phyloP scores from a whole-genome alignment of 2,329 filamentous ascomycete species.

The Ascomycota sp. region DNA sequence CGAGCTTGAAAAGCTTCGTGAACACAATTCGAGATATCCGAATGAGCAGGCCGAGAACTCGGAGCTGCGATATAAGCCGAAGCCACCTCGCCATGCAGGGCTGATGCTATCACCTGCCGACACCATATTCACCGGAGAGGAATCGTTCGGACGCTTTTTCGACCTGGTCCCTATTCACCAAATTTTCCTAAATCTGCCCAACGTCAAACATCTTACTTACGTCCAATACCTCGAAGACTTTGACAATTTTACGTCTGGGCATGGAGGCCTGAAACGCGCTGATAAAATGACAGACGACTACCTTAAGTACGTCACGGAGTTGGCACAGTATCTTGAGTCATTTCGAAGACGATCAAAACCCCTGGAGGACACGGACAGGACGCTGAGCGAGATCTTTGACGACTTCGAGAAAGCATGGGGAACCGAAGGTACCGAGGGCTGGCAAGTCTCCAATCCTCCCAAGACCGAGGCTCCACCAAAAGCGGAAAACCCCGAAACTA shows the following conservation, averaged over 20 bases:
- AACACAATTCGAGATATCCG: constrained; percentile 77
- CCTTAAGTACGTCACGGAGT: constrained; percentile 66
- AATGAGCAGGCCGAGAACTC: constrained; percentile 92
- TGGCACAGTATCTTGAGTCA: constrained; percentile 67
- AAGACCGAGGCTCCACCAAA: constrained; percentile 5
- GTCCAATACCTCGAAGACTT: constrained; percentile 85
- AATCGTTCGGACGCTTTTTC: constrained; percentile 80
- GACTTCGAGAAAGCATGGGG: constrained; percentile 77
- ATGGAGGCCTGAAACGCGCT: constrained; percentile 51
- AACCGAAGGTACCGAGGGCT: constrained; percentile 58
- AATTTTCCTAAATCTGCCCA: constrained; percentile 72
- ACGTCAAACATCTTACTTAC: constrained; percentile 69
- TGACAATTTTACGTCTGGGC: constrained; percentile 61
- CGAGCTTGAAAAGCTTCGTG: constrained; percentile 60
- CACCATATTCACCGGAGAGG: constrained; percentile 86
- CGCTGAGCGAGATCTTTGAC: constrained; percentile 55
- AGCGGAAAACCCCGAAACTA: constrained; percentile 33
- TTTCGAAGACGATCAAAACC: constrained; percentile 76
- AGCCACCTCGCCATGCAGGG: constrained; percentile 42
- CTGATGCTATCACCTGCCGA: constrained; percentile 52
- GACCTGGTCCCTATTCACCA: constrained; percentile 75
- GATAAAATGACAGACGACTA: constrained; percentile 89
- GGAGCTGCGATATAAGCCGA: constrained; percentile 69
- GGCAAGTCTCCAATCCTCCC: constrained; percentile 36
- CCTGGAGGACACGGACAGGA: constrained; percentile 64